Percentiles rank a stretch among this genome's conserved stretches.
These are phyloP conservation scores for Rhynchospora breviuscula DNA, from an alignment of 176 grass and related monocot genomes.

Conservation along the genomic window DNA sequence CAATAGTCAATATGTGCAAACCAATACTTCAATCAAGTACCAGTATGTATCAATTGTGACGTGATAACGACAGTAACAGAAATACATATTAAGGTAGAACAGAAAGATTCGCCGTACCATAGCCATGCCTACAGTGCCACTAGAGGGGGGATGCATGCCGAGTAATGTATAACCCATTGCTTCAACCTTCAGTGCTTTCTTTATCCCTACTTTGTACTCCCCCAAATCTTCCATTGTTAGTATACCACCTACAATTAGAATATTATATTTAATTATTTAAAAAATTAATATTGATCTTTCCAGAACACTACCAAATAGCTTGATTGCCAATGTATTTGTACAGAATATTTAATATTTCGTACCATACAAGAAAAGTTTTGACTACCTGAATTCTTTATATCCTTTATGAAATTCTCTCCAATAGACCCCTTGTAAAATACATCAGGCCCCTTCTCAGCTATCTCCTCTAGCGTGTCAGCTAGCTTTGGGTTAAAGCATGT, in stretches of 20 bases:
- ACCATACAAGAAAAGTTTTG: not conserved
- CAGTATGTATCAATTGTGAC: not conserved
- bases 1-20: not conserved
- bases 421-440: constrained; percentile 60
- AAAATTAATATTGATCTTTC: not conserved
- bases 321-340: not conserved
- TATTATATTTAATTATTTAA: constrained; percentile 29
- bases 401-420: constrained; percentile 42
- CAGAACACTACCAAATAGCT: not conserved
- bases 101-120: constrained; percentile 31
- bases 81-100: not conserved
- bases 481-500: constrained; percentile 68
- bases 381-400: constrained; percentile 30
- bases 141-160: constrained; percentile 87
- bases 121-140: constrained; percentile 61
- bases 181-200: constrained; percentile 35
- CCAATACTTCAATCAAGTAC: not conserved
- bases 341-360: not conserved
- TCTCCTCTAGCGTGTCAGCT: constrained; percentile 38
- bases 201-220: constrained; percentile 42
- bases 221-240: constrained; percentile 50
- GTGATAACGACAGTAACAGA: not conserved
- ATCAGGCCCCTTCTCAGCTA: constrained; percentile 39
- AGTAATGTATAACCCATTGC: constrained; percentile 73
- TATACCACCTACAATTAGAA: constrained; percentile 44